Evolutionary conservation across 2,329 filamentous ascomycete genomes (phyloP), one percentile per base, ranked within the genome.

Genomic region (Trichoderma semiorbis): DNA sequence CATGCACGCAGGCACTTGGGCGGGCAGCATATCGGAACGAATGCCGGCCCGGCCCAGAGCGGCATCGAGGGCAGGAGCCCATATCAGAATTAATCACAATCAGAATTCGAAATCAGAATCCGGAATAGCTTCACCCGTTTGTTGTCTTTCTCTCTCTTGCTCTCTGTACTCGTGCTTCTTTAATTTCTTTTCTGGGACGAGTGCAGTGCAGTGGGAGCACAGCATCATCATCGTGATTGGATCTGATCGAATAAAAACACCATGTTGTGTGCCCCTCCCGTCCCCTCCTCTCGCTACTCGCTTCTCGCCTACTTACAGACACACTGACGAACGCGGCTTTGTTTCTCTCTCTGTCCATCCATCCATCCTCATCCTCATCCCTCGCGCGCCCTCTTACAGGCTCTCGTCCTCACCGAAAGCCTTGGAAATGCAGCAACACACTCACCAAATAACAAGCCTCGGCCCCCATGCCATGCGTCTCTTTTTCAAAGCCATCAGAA

Each of bases 11-110:
- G 64, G 61, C 36, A 63, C 32, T 47, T 47, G 34, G 63, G 64
- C 30, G 21, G 30, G 28, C 69, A 39, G 34, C 69, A 62, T 47
- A 66, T 71, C 69, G 69, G 69, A 67, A 71, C 16, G 53, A 71
- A 50, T 67, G 50, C 69, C 69, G 69, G 69, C 28, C 69, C 62
- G 62, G 26, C 34, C 53, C 60, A 64, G 34, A 68, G 65, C 34
- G 21, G 28, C 66, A 69, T 62, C 39, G 10, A 8, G 55, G 53
- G 34, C 24, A 65, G 58, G 34, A 63, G 68, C 58, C 57, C 28
- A 60, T 34, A 32, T 60, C 28, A 21, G n/a, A 34, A 18, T 39
- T 16, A 39, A 32, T 60, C 28, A 21, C 11, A 34, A 18, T 39
- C 36, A 39, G 16, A 39, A 43, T n/a, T 18, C 16, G 16, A 18